Evolutionary conservation across 257 asterid species (phyloP).

Genomic region (Mentha longifolia): DNA sequence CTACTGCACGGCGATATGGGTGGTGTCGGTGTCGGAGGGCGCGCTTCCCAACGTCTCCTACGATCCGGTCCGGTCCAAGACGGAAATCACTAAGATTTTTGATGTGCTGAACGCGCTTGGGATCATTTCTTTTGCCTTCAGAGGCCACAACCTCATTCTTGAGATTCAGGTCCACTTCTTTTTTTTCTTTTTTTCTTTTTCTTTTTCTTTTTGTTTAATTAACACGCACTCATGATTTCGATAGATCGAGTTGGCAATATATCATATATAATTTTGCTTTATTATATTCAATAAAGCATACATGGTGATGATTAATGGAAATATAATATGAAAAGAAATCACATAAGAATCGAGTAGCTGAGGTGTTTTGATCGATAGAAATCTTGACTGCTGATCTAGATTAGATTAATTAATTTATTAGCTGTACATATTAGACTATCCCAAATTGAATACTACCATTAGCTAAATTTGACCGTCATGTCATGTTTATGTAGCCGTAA

Average conservation of each 20-base stretch:
- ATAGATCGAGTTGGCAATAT: neutral
- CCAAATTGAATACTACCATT: neutral
- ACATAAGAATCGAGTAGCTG: neutral
- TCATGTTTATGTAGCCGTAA: slow-evolving; percentile 1
- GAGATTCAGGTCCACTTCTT: slow-evolving; percentile 72
- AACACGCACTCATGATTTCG: too few species aligned
- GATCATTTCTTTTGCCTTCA: slow-evolving; percentile 83
- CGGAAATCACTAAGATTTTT: slow-evolving; percentile 46
- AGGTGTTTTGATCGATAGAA: neutral
- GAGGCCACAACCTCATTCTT: slow-evolving; percentile 92
- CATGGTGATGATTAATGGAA: neutral
- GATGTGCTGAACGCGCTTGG: slow-evolving; percentile 84
- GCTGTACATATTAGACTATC: slow-evolving; percentile 4
- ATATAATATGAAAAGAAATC: neutral
- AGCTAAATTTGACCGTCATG: neutral
- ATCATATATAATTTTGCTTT: too few species aligned
- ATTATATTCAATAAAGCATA: neutral
- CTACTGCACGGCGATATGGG: slow-evolving; percentile 81
- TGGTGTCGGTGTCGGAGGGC: slow-evolving; percentile 68
- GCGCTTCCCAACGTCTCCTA: slow-evolving; percentile 70
- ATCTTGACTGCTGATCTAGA: slow-evolving; percentile 15
- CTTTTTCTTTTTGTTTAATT: neutral
- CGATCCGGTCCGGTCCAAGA: slow-evolving; percentile 47
- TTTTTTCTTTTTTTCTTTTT: too few species aligned
- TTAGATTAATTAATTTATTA: neutral